Evolutionary conservation across 192 early-diverging fungal genomes (phyloP), one percentile per base, ranked within the genome.

Genomic region (Podila horticola): DNA sequence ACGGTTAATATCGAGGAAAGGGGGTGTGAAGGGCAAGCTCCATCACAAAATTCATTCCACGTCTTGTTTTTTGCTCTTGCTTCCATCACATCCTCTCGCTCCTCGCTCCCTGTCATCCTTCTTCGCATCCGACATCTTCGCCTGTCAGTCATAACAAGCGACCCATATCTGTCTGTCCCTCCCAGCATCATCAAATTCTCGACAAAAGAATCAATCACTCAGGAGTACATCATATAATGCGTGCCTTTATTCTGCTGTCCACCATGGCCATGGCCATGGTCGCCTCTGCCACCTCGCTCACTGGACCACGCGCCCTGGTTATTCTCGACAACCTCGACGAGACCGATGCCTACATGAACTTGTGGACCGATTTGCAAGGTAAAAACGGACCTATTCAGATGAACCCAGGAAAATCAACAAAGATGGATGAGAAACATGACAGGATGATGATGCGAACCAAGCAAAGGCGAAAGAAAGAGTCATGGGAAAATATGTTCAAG

Each of bases 281-380:
- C 58, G 64, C 65, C 81, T 66, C 58, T 45, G 91, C 94, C 51
- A 86, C 77, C 36, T 96, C 94, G 4, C 74, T 87, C 5, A 86
- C 89, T 13, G 94, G 94, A 34, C 64, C 69, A 65, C 90, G 91
- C 45, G 79, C 93, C 7, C 79, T 96, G 34, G 92, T 94, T 4
- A 70, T 96, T 31, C 84, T 95, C 11, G 92, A 94, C 57, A 86
- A 66, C 31, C 61, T 82, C 36, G 85, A 69, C 31, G 74, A 81
- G n/a, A 79, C 74, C 66, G 74, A 74, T 59, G 62, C 59, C 12
- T 93, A 93, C 71, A 71, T 71, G 31, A 82, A 84, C 15, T 90
- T 95, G 55, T 90, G 93, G 74, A 71, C 64, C 26, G 79, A 88
- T 26, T 84, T 95, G 48, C 69, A 84, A 67, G 85, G 90, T 91